Evolutionary conservation across 2,329 filamentous ascomycete species (phyloP).

Genomic region (Neurospora sp.): DNA sequence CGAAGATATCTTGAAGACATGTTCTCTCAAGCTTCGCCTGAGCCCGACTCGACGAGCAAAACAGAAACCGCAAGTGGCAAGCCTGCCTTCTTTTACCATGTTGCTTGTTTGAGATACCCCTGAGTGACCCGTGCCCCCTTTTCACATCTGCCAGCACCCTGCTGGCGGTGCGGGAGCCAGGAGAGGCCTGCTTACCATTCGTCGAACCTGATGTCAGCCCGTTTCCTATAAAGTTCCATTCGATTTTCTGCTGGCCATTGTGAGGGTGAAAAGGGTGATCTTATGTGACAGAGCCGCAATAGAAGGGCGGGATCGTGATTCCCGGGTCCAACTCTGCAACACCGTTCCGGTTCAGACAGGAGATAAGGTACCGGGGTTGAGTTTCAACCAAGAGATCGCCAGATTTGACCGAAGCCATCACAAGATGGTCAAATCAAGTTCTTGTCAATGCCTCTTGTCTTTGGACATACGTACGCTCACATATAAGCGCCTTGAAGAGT

Average conservation of each 20-base stretch:
- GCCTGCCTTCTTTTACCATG: not conserved
- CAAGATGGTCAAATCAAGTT: not conserved
- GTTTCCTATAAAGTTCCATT: not conserved
- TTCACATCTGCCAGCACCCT: not conserved
- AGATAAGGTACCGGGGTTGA: not conserved
- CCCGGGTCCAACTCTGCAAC: not conserved
- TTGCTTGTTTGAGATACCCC: not conserved
- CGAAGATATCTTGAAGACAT: not conserved
- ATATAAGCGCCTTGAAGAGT: not conserved
- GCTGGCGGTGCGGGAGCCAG: not conserved
- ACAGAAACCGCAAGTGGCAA: not conserved
- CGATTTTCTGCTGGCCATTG: not conserved
- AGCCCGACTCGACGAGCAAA: not conserved
- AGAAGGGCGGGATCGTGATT: not conserved
- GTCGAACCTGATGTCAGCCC: not conserved
- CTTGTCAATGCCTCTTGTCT: not conserved
- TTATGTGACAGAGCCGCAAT: not conserved
- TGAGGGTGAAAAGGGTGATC: not conserved
- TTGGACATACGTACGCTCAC: not conserved
- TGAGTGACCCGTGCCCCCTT: not conserved
- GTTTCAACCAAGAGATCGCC: not conserved
- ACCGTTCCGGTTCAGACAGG: not conserved
- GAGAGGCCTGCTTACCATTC: not conserved
- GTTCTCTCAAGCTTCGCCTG: not conserved
- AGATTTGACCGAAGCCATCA: not conserved